These are phyloP conservation scores for Hyaloscypha variabilis DNA, from an alignment of 495 filamentous ascomycete genomes.

Conservation along the genomic window DNA sequence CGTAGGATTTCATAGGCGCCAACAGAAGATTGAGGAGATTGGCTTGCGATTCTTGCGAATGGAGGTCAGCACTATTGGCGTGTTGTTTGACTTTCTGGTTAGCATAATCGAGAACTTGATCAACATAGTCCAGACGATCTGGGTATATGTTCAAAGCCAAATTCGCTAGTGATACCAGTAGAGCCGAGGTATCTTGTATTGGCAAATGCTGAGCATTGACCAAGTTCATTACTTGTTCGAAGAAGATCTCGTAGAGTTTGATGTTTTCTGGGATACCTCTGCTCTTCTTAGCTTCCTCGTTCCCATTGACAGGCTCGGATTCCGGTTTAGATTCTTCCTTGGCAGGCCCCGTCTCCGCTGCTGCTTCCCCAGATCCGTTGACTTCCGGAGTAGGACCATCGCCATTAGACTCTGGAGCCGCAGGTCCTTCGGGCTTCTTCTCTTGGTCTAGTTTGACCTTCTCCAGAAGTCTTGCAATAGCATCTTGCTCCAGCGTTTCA, in stretches of 20 bases:
- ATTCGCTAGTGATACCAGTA: slow-evolving; percentile 89
- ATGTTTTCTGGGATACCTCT: slow-evolving; percentile 78
- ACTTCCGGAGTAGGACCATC: slow-evolving; percentile 33
- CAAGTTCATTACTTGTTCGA: slow-evolving; percentile 91
- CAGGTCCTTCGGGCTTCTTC: slow-evolving; percentile 31
- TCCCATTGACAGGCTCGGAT: slow-evolving; percentile 35
- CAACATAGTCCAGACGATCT: slow-evolving; percentile 88
- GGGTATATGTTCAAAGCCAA: slow-evolving; percentile 95
- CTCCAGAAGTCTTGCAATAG: slow-evolving; percentile 73
- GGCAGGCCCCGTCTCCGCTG: slow-evolving; percentile 29
- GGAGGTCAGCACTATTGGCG: slow-evolving; percentile 90
- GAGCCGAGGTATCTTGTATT: slow-evolving; percentile 91
- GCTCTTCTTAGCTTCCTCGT: slow-evolving; percentile 54
- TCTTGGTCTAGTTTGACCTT: slow-evolving; percentile 74
- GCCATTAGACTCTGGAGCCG: slow-evolving; percentile 35
- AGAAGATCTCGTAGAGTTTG: slow-evolving; percentile 96
- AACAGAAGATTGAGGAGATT: slow-evolving; percentile 87
- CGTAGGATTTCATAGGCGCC: slow-evolving; percentile 85
- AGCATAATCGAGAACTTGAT: slow-evolving; percentile 90
- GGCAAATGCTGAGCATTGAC: slow-evolving; percentile 88
- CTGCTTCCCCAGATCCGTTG: slow-evolving; percentile 36
- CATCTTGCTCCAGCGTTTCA: slow-evolving; percentile 80
- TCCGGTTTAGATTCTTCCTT: slow-evolving; percentile 39
- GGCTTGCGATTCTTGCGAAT: slow-evolving; percentile 83
- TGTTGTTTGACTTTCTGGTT: slow-evolving; percentile 86